Evolutionary conservation across 192 early-diverging fungal species (phyloP).

Genomic region (Backusella psychrophila): DNA sequence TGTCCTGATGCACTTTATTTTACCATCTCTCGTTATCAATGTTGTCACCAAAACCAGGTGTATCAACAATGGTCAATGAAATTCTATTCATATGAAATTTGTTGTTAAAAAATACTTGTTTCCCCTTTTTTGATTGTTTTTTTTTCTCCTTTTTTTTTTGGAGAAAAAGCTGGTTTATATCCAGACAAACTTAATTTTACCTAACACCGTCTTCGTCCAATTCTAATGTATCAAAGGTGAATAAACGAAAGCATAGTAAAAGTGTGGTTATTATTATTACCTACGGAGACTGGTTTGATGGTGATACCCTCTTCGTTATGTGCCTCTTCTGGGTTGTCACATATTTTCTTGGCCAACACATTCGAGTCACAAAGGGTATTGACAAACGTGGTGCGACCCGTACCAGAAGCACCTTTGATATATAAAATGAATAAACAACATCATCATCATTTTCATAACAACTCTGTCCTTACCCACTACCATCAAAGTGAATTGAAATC

Average conservation of each 20-base stretch:
- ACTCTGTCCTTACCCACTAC: conserved; percentile 72
- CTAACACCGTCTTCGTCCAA: conserved; percentile 98
- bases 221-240: conserved; percentile 43
- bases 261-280: conserved; percentile 8
- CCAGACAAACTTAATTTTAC: conserved; percentile 16
- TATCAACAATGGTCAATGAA: conserved; percentile 96
- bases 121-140: not conserved
- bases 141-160: not conserved
- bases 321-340: conserved; percentile 69
- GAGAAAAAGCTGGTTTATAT: not conserved
- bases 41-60: conserved; percentile 97
- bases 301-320: conserved; percentile 85
- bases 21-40: conserved; percentile 94
- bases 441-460: too few relatives aligned
- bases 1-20: not conserved
- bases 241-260: not conserved
- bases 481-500: conserved; percentile 97
- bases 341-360: conserved; percentile 67
- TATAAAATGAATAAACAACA: too few relatives aligned
- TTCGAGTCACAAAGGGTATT: conserved; percentile 93
- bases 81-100: conserved; percentile 44
- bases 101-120: not conserved
- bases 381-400: conserved; percentile 98
- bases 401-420: conserved; percentile 78
- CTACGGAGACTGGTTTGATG: conserved; percentile 84